These are phyloP conservation scores for Nitzschia sp. DNA, from an alignment of 108 stramenopile genomes.

Conservation along the genomic window DNA sequence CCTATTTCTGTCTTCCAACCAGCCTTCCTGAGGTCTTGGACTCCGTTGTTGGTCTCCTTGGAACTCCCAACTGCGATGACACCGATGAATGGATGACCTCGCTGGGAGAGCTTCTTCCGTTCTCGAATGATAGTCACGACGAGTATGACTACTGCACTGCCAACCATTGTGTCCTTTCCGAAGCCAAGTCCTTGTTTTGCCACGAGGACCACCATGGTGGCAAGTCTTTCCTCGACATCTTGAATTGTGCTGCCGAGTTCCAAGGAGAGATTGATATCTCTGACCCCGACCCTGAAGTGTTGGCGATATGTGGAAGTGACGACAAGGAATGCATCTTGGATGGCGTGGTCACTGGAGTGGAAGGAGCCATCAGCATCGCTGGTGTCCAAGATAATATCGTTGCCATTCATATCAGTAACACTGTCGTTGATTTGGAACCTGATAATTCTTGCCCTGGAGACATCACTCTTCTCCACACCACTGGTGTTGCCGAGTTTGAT, in stretches of 20 bases:
- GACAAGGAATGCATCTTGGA: slow-evolving; percentile 2
- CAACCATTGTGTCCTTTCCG: slow-evolving; percentile 6
- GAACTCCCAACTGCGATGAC: not conserved
- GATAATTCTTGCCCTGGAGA: not conserved
- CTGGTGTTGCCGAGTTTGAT: not conserved
- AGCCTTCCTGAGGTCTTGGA: not conserved
- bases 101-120: not conserved
- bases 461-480: not conserved
- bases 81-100: slow-evolving; percentile 2
- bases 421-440: not conserved
- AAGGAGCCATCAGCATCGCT: not conserved
- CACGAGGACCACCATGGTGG: not conserved
- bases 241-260: not conserved
- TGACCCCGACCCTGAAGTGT: not conserved
- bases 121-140: not conserved
- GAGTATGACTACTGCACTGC: slow-evolving; percentile 3
- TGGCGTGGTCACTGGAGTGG: not conserved
- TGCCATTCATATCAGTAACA: no score
- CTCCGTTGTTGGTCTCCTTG: slow-evolving; percentile 2
- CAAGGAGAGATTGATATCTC: not conserved
- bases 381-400: no score
- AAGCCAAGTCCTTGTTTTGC: not conserved
- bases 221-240: not conserved
- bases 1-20: not conserved
- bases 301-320: not conserved